These are phyloP conservation scores for Phaeoacremonium minimum DNA, from an alignment of 2,329 filamentous ascomycete genomes.

Conservation along the genomic window DNA sequence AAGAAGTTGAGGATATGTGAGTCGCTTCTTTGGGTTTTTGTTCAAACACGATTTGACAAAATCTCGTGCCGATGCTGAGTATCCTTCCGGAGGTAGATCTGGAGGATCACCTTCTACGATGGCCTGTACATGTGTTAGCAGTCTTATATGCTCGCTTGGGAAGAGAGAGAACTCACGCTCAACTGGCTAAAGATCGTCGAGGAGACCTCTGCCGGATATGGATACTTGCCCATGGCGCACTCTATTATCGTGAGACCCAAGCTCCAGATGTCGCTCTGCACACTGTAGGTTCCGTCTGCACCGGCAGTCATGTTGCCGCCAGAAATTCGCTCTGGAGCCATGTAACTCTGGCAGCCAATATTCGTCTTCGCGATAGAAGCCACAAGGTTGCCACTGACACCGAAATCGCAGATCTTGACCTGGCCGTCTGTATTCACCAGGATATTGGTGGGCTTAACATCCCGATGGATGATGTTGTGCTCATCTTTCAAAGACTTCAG, in stretches of 20 bases:
- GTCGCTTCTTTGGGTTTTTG: conserved; percentile 87
- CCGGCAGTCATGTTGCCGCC: conserved; percentile 73
- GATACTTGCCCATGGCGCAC: conserved; percentile 90
- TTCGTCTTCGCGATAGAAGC: conserved; percentile 98
- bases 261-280: conserved; percentile 98
- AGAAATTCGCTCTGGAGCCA: conserved; percentile 94
- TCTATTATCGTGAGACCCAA: conserved; percentile 92
- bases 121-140: conserved; percentile 53
- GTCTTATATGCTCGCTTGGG: neutral
- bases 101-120: conserved; percentile 98
- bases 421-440: conserved; percentile 85
- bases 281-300: conserved; percentile 84
- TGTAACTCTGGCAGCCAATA: conserved; percentile 98
- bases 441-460: conserved; percentile 99
- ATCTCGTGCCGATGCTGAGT: conserved; percentile 73
- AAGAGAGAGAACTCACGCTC: conserved; percentile 62
- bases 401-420: conserved; percentile 98
- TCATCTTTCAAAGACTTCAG: conserved; percentile 93
- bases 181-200: conserved; percentile 98
- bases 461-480: conserved; percentile 97
- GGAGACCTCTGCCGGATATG: conserved; percentile 94
- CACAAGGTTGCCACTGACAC: conserved; percentile 92
- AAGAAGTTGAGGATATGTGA: conserved; percentile 87
- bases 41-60: conserved; percentile 89
- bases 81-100: conserved; percentile 73